phyloP scores from a whole-genome alignment of 305 asterid genomes.

The Fraxinus latifolia region DNA sequence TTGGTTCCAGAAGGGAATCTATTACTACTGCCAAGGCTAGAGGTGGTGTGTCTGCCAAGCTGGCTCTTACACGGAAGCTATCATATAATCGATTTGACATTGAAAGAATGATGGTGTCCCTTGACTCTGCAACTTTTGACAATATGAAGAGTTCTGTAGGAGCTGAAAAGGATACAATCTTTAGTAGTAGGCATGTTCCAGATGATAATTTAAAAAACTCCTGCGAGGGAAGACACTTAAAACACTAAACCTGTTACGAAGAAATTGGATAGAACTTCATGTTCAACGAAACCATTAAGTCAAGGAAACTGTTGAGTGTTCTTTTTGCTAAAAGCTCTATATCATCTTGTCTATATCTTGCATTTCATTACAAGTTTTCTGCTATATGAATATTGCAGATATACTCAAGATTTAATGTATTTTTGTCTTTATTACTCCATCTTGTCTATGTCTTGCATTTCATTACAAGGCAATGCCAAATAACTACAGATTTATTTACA shows the following conservation, averaged over 20 bases:
- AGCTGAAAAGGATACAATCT: constrained; percentile 39
- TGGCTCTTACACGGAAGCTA: constrained; percentile 45
- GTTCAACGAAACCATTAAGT: constrained; percentile 40
- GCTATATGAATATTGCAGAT: neutral
- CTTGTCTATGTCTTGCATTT: neutral
- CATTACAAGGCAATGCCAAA: constrained; percentile 15
- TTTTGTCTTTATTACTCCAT: neutral
- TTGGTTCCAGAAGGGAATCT: constrained; percentile 38
- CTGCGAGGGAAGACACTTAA: constrained; percentile 45
- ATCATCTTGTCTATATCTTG: neutral
- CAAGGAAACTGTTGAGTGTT: constrained; percentile 31
- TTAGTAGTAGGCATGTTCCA: constrained; percentile 38
- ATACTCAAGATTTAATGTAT: neutral
- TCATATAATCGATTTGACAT: constrained; percentile 54
- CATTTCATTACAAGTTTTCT: constrained; percentile 11
- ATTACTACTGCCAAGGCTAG: constrained; percentile 39
- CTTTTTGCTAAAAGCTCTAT: constrained; percentile 27
- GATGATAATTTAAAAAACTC: constrained; percentile 47
- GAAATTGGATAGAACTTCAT: constrained; percentile 44
- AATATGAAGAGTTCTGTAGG: constrained; percentile 28
- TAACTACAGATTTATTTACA: neutral
- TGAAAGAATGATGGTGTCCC: constrained; percentile 48
- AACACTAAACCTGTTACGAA: constrained; percentile 40
- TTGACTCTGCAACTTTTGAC: constrained; percentile 42
- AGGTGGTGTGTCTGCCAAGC: constrained; percentile 40